Conservation (phyloP, 768 basidiomycete species). For the Rhodotorula paludigena region DNA sequence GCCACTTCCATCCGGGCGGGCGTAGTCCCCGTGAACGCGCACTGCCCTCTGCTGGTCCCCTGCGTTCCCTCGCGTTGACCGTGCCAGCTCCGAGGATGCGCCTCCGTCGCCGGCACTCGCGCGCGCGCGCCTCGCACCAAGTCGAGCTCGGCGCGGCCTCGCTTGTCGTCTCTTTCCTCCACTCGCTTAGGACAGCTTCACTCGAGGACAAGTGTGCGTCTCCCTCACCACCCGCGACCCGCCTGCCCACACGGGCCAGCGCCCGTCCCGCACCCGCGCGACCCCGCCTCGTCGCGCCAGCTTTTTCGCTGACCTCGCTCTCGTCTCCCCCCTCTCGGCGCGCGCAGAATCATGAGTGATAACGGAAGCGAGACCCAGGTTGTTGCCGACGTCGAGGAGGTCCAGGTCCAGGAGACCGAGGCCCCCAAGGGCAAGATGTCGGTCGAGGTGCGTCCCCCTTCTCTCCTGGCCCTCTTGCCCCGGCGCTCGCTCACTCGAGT, state of each 20-base stretch:
- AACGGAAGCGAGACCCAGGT: slow-evolving; percentile 39
- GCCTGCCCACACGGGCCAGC: too few relatives aligned
- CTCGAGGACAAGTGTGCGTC: slow-evolving; percentile 11
- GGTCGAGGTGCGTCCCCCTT: slow-evolving; percentile 75
- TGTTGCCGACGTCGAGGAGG: slow-evolving; percentile 42
- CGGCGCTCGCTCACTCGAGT: background rate
- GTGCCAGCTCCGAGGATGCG: too few relatives aligned
- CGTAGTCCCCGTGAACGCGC: too few relatives aligned
- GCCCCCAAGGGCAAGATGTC: slow-evolving; percentile 92
- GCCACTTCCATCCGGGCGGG: slow-evolving; percentile 5
- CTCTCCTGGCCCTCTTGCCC: background rate
- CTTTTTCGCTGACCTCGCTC: slow-evolving; percentile 3
- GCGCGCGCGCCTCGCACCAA: too few relatives aligned
- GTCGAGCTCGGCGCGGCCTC: background rate
- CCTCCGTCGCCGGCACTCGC: too few relatives aligned
- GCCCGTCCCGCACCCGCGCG: too few relatives aligned
- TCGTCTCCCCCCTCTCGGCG: background rate
- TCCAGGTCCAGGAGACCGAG: slow-evolving; percentile 65
- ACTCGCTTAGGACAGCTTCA: slow-evolving; percentile 39
- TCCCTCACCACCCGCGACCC: background rate
- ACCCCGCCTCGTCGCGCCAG: background rate
- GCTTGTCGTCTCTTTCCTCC: background rate
- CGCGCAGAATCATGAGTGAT: slow-evolving; percentile 34
- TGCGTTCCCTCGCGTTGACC: too few relatives aligned
- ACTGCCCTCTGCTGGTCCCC: too few relatives aligned